Percentiles rank a stretch among this genome's conserved stretches.
Conservation (phyloP, 345 rosid genomes). For the Zanthoxylum bungeanum region DNA sequence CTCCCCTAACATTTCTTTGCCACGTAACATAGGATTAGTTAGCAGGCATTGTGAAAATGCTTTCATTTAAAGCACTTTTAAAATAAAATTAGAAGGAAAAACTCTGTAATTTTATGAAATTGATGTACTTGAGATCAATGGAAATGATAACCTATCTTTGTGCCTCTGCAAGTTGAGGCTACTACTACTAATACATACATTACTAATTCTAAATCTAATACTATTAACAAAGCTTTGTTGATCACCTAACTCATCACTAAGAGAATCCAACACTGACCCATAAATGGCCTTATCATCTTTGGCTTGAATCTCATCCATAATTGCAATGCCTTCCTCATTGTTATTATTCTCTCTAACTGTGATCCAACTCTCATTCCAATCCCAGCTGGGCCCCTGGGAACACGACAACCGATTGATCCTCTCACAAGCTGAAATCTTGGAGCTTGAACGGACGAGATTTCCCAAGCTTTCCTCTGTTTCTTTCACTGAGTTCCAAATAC, state of each 20-base stretch:
- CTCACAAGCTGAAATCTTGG: conserved; percentile 24
- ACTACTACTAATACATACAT: too few species aligned
- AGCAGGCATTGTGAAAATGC: too few species aligned
- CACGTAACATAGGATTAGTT: too few species aligned
- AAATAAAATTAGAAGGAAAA: too few species aligned
- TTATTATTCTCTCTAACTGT: conserved; percentile 31
- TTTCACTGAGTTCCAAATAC: conserved; percentile 57
- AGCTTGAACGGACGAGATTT: conserved; percentile 15
- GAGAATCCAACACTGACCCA: conserved; percentile 18
- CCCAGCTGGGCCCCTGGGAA: conserved; percentile 39
- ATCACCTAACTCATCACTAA: conserved; percentile 2
- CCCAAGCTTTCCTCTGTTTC: conserved; percentile 33
- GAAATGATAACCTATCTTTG: conserved; percentile 2
- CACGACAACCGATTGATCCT: conserved; percentile 48
- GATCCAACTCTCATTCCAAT: conserved; percentile 49
- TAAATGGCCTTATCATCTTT: conserved; percentile 3
- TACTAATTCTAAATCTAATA: too few species aligned
- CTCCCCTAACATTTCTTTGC: too few species aligned
- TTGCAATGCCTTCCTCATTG: too few species aligned
- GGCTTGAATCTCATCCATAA: conserved; percentile 20
- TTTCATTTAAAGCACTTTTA: too few species aligned
- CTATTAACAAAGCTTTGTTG: conserved; percentile 8
- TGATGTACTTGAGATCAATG: not conserved
- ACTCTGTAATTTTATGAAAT: conserved; percentile 8
- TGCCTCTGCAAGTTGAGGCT: conserved; percentile 7